Percentiles rank a stretch among this genome's conserved stretches.
Conservation (phyloP, 2,329 filamentous ascomycete genomes). For the Pseudogymnoascus sp. region DNA sequence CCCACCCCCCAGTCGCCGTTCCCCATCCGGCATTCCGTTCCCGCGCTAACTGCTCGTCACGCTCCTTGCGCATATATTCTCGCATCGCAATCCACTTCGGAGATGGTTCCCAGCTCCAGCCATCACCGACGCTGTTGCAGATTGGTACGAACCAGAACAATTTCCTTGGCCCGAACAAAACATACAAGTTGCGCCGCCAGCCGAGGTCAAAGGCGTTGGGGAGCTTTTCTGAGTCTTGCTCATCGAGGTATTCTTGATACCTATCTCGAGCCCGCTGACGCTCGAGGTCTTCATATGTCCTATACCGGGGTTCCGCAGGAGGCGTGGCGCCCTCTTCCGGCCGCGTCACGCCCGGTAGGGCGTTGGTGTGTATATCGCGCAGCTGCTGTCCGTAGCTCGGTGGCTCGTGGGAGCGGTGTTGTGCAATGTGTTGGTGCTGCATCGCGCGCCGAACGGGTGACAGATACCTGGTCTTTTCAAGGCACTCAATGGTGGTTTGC, state of each 20-base stretch:
- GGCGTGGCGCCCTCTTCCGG: slow-evolving; percentile 71
- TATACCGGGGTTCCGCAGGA: slow-evolving; percentile 19
- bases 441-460: slow-evolving; percentile 67
- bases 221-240: slow-evolving; percentile 77
- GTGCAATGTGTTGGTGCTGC: slow-evolving; percentile 50
- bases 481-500: slow-evolving; percentile 89
- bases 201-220: slow-evolving; percentile 93
- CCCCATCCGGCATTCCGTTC: slow-evolving; percentile 64
- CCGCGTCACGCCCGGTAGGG: slow-evolving; percentile 67
- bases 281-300: slow-evolving; percentile 45
- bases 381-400: slow-evolving; percentile 61
- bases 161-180: slow-evolving; percentile 70
- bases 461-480: slow-evolving; percentile 92
- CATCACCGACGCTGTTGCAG: slow-evolving; percentile 79
- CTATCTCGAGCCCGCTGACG: slow-evolving; percentile 54
- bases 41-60: slow-evolving; percentile 50
- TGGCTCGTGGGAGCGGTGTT: slow-evolving; percentile 37
- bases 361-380: slow-evolving; percentile 73
- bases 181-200: slow-evolving; percentile 65
- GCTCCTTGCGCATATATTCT: slow-evolving; percentile 50
- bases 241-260: slow-evolving; percentile 77
- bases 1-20: slow-evolving; percentile 14
- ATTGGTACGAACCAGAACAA: slow-evolving; percentile 73
- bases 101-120: slow-evolving; percentile 89
- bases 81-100: slow-evolving; percentile 66